phyloP scores from a whole-genome alignment of 2,329 filamentous ascomycete genomes.

The Oidium heveae region DNA sequence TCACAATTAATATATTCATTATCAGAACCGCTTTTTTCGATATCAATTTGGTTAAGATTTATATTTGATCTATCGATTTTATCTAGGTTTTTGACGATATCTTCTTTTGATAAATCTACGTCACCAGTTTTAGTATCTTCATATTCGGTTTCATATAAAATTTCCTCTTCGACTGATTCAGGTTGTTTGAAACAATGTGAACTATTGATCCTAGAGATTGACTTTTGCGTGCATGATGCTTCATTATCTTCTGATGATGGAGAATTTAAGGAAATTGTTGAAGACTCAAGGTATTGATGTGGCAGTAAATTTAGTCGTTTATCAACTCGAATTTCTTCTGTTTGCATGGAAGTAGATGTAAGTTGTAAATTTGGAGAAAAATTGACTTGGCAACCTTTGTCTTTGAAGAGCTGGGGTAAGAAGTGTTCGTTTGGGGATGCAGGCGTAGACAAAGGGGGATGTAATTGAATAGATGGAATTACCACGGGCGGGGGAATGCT shows the following conservation, averaged over 20 bases:
- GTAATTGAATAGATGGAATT: slow-evolving; percentile 71
- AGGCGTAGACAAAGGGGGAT: slow-evolving; percentile 69
- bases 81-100: too few relatives aligned
- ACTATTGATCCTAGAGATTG: too few relatives aligned
- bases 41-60: too few relatives aligned
- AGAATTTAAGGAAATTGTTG: slow-evolving; percentile 39
- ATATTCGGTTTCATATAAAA: too few relatives aligned
- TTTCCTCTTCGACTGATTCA: too few relatives aligned
- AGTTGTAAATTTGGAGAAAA: slow-evolving; percentile 19
- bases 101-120: too few relatives aligned
- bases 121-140: too few relatives aligned
- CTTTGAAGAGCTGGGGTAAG: slow-evolving; percentile 61
- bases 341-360: slow-evolving; percentile 39
- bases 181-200: too few relatives aligned
- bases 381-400: slow-evolving; percentile 57
- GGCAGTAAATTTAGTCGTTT: slow-evolving; percentile 51
- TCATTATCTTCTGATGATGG: slow-evolving; percentile 20
- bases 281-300: slow-evolving; percentile 54
- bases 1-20: too few relatives aligned
- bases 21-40: too few relatives aligned
- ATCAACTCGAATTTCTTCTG: slow-evolving; percentile 73
- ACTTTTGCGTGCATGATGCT: too few relatives aligned
- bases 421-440: slow-evolving; percentile 47
- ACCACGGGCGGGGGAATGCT: slow-evolving; percentile 19
- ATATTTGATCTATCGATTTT: too few relatives aligned